Percentiles rank a stretch among this genome's conserved stretches.
These are phyloP conservation scores for Clathrospora elynae DNA, from an alignment of 2,329 filamentous ascomycete species.

Conservation along the genomic window DNA sequence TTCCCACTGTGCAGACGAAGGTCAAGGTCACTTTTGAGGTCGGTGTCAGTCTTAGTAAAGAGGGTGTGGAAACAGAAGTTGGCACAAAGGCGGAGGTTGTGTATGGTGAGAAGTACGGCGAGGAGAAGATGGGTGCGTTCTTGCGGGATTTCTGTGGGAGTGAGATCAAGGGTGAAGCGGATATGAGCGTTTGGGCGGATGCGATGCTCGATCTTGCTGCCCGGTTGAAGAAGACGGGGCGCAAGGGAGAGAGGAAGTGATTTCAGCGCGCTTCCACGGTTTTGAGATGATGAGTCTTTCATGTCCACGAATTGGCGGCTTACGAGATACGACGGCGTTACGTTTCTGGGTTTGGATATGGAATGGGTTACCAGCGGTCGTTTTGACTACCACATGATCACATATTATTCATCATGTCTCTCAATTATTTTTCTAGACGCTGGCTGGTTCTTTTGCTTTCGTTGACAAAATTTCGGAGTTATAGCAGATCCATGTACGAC, in stretches of 20 bases:
- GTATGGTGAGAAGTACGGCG: constrained; percentile 80
- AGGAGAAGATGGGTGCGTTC: constrained; percentile 75
- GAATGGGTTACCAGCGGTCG: background rate
- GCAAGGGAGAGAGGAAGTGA: constrained; percentile 49
- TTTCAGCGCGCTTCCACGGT: too few relatives aligned
- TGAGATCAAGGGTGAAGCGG: constrained; percentile 30
- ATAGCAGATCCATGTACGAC: too few relatives aligned
- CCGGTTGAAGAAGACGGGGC: constrained; percentile 52
- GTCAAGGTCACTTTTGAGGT: constrained; percentile 67
- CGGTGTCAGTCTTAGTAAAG: constrained; percentile 50
- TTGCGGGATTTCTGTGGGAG: constrained; percentile 59
- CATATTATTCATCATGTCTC: too few relatives aligned
- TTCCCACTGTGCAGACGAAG: constrained; percentile 70
- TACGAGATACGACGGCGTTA: constrained; percentile 26
- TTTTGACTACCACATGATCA: too few relatives aligned
- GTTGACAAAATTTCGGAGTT: too few relatives aligned
- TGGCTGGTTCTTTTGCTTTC: too few relatives aligned
- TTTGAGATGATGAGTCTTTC: too few relatives aligned
- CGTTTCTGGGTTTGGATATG: too few relatives aligned
- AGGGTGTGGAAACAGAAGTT: constrained; percentile 60
- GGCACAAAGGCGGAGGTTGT: constrained; percentile 65
- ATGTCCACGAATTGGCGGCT: constrained; percentile 11
- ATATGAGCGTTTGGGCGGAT: constrained; percentile 50
- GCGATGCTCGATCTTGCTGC: constrained; percentile 52
- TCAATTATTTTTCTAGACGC: too few relatives aligned